These are phyloP conservation scores for Hymenoscyphus fructigenus DNA, from an alignment of 2,329 filamentous ascomycete species.

Conservation along the genomic window DNA sequence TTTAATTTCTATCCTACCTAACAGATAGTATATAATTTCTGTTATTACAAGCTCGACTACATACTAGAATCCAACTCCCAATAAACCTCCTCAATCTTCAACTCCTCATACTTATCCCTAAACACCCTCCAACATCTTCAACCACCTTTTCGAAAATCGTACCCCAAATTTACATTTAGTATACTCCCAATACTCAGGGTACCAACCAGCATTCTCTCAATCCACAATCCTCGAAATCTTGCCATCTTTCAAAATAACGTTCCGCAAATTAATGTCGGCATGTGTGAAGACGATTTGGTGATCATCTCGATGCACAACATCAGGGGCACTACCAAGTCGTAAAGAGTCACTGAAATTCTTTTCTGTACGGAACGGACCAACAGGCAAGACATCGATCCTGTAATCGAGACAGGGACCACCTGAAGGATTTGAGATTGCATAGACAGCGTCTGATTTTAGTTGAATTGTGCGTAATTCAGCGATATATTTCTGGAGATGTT, in stretches of 20 bases:
- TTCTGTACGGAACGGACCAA: conserved; percentile 17
- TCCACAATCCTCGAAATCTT: conserved; percentile 43
- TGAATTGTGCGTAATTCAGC: conserved; percentile 15
- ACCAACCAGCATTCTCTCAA: conserved; percentile 42
- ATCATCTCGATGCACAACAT: conserved; percentile 13
- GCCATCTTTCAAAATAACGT: conserved; percentile 44
- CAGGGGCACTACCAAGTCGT: conserved; percentile 8
- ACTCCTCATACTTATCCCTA: conserved; percentile 17
- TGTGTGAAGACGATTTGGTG: conserved; percentile 46
- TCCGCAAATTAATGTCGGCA: conserved; percentile 47
- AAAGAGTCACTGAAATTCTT: conserved; percentile 17
- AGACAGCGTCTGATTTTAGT: conserved; percentile 5
- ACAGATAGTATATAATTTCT: neutral
- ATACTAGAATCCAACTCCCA: conserved; percentile 11
- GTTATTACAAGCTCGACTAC: neutral
- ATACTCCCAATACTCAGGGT: conserved; percentile 43
- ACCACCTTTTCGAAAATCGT: conserved; percentile 16
- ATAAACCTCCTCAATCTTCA: conserved; percentile 17
- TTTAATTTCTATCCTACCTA: neutral
- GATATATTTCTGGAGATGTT: conserved; percentile 16
- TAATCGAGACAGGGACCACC: conserved; percentile 18
- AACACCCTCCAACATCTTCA: conserved; percentile 19
- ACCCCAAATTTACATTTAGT: conserved; percentile 25
- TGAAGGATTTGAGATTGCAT: conserved; percentile 14
- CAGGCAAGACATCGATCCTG: conserved; percentile 13